These are phyloP conservation scores for Vitis rotundifolia DNA, from an alignment of 164 flowering plant genomes.

Conservation along the genomic window DNA sequence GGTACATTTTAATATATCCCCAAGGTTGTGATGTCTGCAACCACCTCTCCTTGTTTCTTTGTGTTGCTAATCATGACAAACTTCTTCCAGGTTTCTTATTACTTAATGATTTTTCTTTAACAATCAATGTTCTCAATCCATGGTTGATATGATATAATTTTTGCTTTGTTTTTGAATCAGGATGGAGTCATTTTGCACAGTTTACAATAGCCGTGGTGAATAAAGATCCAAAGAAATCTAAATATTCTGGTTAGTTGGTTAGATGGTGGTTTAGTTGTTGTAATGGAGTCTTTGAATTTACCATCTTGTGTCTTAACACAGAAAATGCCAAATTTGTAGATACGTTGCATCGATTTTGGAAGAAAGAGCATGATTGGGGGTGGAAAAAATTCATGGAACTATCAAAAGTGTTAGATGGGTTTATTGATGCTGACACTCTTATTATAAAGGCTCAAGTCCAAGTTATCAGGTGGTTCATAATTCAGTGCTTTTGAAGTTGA, in stretches of 20 bases:
- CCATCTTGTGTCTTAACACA: conserved; percentile 2
- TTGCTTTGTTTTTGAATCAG: conserved; percentile 33
- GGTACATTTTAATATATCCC: conserved; percentile 96
- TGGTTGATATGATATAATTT: background rate
- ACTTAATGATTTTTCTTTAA: background rate
- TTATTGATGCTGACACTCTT: conserved; percentile 82
- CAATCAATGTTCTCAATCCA: background rate
- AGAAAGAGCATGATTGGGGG: conserved; percentile 99
- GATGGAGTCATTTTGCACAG: conserved; percentile 99
- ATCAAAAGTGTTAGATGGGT: conserved; percentile 85
- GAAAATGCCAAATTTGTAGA: conserved; percentile 42
- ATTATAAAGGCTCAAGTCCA: conserved; percentile 97
- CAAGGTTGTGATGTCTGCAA: conserved; percentile 98
- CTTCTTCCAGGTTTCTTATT: conserved; percentile 90
- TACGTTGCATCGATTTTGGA: conserved; percentile 90
- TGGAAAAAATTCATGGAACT: conserved; percentile 99
- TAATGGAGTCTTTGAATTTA: background rate
- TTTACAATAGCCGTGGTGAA: conserved; percentile 95
- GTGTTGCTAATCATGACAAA: conserved; percentile 98
- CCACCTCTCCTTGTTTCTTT: conserved; percentile 94
- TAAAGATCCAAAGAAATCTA: conserved; percentile 94
- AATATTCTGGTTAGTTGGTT: conserved; percentile 76
- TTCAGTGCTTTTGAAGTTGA: too few species aligned
- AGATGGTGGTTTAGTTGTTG: background rate
- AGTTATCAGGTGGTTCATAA: conserved; percentile 68